Base-by-base conservation (phyloP, 768 basidiomycete species). In the Pleurotus eryngii region DNA sequence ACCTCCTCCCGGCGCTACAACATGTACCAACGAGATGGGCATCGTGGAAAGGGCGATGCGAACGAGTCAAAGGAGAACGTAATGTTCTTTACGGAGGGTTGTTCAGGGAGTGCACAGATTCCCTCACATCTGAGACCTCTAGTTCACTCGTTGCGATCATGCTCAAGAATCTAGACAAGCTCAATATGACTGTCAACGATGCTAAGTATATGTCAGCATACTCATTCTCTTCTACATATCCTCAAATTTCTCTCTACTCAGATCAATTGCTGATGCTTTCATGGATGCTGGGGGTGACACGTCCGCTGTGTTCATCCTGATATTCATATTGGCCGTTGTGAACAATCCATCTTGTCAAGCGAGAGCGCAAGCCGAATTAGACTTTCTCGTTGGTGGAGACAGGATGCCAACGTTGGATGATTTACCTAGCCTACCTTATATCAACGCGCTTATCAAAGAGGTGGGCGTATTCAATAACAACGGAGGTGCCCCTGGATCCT, bases 11-110 rank as follows among this genome's bases (percentile, higher is more conserved):
- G 2, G 45, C 63, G 15, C 38, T 66, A 11, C 59, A 60, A 45
- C 50, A 30, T 9, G 20, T 66, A 1, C 65, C 65, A 6, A 59
- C 61, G 51, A 50, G 64, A 4, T 64, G 56, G 54, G 64, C 65
- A 5, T 42, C 49, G 26, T 66, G 65, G 65, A 63, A 63, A 30
- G 40, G 55, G 5, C 59, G 42, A 50, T 61, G 40, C 20, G 17
- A 30, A 9, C 15, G 27, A 9, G 42, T 46, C 14, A 46, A 27
- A 12, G n/a, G 2, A n/a, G 27, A 9, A 11, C 30, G 46, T 18
- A 24, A 45, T 22, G 22, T 11, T 14, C n/a, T 56, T 3, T 56
- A 46, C 24, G 37, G 38, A 9, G 20, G 27, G 15, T 24, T 56
- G 11, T 46, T 46, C 24, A 3, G 8, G 4, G 35, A 24, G 7